Evolutionary conservation across 2,329 filamentous ascomycete genomes (phyloP).

Genomic region (Colletotrichum eleusines): DNA sequence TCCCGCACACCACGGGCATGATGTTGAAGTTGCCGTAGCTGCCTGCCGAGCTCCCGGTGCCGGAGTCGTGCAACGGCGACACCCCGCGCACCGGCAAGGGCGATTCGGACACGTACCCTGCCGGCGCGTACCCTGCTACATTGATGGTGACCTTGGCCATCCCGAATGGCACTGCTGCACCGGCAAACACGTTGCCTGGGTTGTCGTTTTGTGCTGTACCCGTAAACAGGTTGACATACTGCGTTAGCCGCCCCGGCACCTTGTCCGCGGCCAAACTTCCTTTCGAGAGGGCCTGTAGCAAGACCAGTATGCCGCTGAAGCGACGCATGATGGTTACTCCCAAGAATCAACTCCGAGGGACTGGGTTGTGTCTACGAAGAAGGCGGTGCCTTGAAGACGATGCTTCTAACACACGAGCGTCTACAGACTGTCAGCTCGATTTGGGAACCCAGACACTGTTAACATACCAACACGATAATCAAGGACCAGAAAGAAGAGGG

Average conservation of each 20-base stretch:
- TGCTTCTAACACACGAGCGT: no score
- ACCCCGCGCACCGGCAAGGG: slow-evolving; percentile 12
- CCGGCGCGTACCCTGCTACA: slow-evolving; percentile 7
- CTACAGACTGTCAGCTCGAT: no score
- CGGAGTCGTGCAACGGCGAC: slow-evolving; percentile 21
- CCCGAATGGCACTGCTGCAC: slow-evolving; percentile 8
- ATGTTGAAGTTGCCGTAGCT: slow-evolving; percentile 29
- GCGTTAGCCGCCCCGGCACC: not conserved
- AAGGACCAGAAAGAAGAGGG: no score
- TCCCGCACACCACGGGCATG: slow-evolving; percentile 19
- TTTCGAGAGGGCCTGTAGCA: not conserved
- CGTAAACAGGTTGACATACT: slow-evolving; percentile 26
- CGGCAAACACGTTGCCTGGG: slow-evolving; percentile 18
- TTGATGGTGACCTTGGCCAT: slow-evolving; percentile 18
- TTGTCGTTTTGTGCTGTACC: slow-evolving; percentile 14
- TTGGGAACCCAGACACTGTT: no score
- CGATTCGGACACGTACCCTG: slow-evolving; percentile 13
- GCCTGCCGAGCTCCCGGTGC: slow-evolving; percentile 25
- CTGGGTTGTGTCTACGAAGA: not conserved
- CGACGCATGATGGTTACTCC: not conserved
- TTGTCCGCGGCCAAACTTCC: not conserved
- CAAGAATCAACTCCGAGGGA: not conserved
- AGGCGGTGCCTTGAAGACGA: no score
- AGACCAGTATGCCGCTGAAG: not conserved
- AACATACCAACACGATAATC: no score